Evolutionary conservation across 2,329 filamentous ascomycete genomes (phyloP), one percentile per base, ranked within the genome.

Genomic region (Trichoderma semiorbis): DNA sequence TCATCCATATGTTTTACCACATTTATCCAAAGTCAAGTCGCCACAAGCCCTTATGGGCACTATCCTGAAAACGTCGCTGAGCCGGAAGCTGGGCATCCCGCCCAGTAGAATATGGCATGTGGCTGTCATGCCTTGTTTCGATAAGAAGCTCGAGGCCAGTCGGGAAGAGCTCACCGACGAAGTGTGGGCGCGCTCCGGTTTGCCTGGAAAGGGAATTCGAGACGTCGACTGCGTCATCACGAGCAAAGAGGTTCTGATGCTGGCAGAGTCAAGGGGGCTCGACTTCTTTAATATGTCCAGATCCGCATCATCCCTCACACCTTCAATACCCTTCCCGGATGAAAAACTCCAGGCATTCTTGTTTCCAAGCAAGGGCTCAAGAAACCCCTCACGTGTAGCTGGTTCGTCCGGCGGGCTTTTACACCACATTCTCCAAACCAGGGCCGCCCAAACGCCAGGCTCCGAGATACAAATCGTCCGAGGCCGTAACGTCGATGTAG

Each of bases 191-290:
- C 84, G 81, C 53, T 83, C 83, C 67, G 85, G 82, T 16, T 79
- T 78, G 62, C 84, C 86, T 1, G 85, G 83, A 1, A 81, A 84
- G 63, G 89, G 89, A 1, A 87, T 96, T 30, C 88, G 96, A 71
- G 96, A 99, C 78, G 95, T 98, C 62, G 96, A 99, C 83, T 98
- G 95, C 81, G 96, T 99, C 58, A 98, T 99, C 80, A 99, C 96
- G 16, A 95, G 94, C 76, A 95, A 96, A 75, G 96, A 99, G 83
- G 87, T 99, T 26, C 86, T 99, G 47, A 96, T 96, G 86, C 88
- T 99, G 43, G 93, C 95, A 24, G 91, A 93, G 68, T 92, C 93
- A 61, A 90, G 95, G 74, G 89, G 89, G 24, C 89, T 98, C 73
- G 87, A 92, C 77, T 93, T 99, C 80, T 91, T 93, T 73, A 82